Evolutionary conservation across 2,329 filamentous ascomycete genomes (phyloP), one percentile per base, ranked within the genome.

Genomic region (Botryosphaeria dothidea): DNA sequence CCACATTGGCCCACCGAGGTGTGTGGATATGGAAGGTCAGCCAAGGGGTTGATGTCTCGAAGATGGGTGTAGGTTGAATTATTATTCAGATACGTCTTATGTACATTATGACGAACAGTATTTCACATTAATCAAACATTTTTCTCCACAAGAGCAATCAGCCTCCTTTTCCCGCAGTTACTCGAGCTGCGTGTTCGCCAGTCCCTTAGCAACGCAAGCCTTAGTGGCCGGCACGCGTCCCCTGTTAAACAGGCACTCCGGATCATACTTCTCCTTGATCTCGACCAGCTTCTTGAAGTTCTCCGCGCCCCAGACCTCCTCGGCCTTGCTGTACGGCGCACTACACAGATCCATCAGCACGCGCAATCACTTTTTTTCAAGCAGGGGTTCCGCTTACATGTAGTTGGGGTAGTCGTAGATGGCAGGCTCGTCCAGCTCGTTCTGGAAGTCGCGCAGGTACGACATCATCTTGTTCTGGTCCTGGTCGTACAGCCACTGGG

Each of bases 391-490:
- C 5, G 45, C 56, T 45, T 23, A 60, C 56, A 63, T 63, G 36
- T 63, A 63, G 46, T 63, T 63, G 34, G 60, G 60, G n/a, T 63
- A 63, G 25, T 63, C 60, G 21, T 63, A 63, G 23, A 63, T 63
- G 9, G 36, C 48, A 0, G 60, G 60, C 34, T 52, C 48, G 23
- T 27, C 60, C 4, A 63, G n/a, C 19, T 45, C 60, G 17, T 54
- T 45, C 36, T 63, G 60, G 48, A 63, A 63, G 25, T 63, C 48
- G 4, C 60, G 46, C 13, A 63, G 60, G 25, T 63, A 63, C 0
- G 60, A 29, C 60, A 63, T 54, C 60, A 63, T 63, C 34, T 54
- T 23, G 34, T 51, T 43, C 8, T 54, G 34, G 46, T 41, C 31
- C 46, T 43, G 56, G 38, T 43, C n/a, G 48, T 63, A 63, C 27